Evolutionary conservation across 345 rosid species (phyloP).

Genomic region (Brassica rapa): DNA sequence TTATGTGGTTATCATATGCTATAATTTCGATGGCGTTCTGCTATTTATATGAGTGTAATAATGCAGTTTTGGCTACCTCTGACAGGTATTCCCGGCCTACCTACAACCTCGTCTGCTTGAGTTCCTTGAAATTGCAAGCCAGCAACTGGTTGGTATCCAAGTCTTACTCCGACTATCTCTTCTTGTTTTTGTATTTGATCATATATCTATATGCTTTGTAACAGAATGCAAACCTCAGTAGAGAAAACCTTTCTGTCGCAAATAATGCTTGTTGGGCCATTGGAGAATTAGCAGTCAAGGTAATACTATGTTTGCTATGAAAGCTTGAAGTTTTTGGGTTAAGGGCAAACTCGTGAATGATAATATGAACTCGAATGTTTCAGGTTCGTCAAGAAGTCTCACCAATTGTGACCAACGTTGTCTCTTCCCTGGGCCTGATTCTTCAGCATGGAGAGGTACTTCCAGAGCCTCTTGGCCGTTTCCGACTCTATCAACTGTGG

Average conservation of each 20-base stretch:
- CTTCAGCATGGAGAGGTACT: slow-evolving; percentile 80
- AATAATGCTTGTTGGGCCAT: slow-evolving; percentile 99
- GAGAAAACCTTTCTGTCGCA: slow-evolving; percentile 82
- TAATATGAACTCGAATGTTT: slow-evolving; percentile 28
- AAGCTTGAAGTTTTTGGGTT: slow-evolving; percentile 10
- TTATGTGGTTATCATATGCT: slow-evolving; percentile 2
- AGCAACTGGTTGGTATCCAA: slow-evolving; percentile 68
- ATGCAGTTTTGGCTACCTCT: slow-evolving; percentile 18
- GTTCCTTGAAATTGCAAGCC: slow-evolving; percentile 67
- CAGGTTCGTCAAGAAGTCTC: slow-evolving; percentile 92
- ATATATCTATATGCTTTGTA: slow-evolving; percentile 35
- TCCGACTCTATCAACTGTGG: slow-evolving; percentile 15
- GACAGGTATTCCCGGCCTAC: slow-evolving; percentile 66
- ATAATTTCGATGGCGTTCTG: background rate
- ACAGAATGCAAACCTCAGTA: slow-evolving; percentile 63
- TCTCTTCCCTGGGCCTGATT: slow-evolving; percentile 69
- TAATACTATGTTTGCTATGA: slow-evolving; percentile 23
- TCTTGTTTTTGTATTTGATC: slow-evolving; percentile 27
- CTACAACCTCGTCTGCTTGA: slow-evolving; percentile 67
- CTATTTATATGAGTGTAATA: background rate
- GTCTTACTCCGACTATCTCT: slow-evolving; percentile 18
- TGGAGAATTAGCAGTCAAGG: slow-evolving; percentile 97
- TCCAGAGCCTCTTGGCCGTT: slow-evolving; percentile 1
- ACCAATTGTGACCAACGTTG: slow-evolving; percentile 72
- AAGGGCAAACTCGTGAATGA: slow-evolving; percentile 21